A percentile compares a stretch with the other conserved stretches of the same genome.
These are phyloP conservation scores for Neocucurbitaria cava DNA, from an alignment of 2,329 filamentous ascomycete genomes.

Conservation along the genomic window DNA sequence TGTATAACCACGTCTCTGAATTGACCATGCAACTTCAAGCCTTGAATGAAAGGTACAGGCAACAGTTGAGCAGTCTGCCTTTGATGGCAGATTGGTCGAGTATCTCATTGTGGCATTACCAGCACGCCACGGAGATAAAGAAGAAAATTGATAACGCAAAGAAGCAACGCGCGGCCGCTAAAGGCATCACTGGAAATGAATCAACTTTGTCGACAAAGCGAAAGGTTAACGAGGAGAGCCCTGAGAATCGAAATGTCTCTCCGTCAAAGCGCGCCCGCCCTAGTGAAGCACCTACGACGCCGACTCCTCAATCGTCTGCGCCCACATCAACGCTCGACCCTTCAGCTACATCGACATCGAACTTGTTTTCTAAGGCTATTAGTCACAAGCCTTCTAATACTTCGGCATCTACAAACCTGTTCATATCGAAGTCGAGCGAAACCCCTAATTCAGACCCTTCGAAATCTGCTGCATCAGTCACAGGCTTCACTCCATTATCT, in stretches of 20 bases:
- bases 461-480: slow-evolving; percentile 12
- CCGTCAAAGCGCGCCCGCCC: slow-evolving; percentile 37
- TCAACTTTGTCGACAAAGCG: slow-evolving; percentile 44
- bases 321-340: slow-evolving; percentile 21
- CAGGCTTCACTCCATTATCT: slow-evolving; percentile 22
- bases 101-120: slow-evolving; percentile 40
- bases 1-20: slow-evolving; percentile 23
- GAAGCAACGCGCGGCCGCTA: slow-evolving; percentile 37
- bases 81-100: slow-evolving; percentile 38
- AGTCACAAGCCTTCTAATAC: slow-evolving; percentile 23
- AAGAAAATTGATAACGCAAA: slow-evolving; percentile 37
- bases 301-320: slow-evolving; percentile 26
- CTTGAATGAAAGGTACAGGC: slow-evolving; percentile 38
- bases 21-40: slow-evolving; percentile 29
- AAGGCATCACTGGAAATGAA: slow-evolving; percentile 42
- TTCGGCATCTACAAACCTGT: slow-evolving; percentile 18
- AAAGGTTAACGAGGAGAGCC: slow-evolving; percentile 27
- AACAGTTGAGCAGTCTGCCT: slow-evolving; percentile 31
- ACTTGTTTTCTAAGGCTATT: slow-evolving; percentile 33
- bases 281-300: slow-evolving; percentile 22
- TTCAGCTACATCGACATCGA: slow-evolving; percentile 30
- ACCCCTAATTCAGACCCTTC: slow-evolving; percentile 9
- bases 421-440: slow-evolving; percentile 14
- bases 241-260: slow-evolving; percentile 20
- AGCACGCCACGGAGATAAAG: slow-evolving; percentile 34